A percentile compares a stretch with the other conserved stretches of the same genome.
Evolutionary conservation across 495 filamentous ascomycete genomes (phyloP).

Genomic region (Neurospora sp.): DNA sequence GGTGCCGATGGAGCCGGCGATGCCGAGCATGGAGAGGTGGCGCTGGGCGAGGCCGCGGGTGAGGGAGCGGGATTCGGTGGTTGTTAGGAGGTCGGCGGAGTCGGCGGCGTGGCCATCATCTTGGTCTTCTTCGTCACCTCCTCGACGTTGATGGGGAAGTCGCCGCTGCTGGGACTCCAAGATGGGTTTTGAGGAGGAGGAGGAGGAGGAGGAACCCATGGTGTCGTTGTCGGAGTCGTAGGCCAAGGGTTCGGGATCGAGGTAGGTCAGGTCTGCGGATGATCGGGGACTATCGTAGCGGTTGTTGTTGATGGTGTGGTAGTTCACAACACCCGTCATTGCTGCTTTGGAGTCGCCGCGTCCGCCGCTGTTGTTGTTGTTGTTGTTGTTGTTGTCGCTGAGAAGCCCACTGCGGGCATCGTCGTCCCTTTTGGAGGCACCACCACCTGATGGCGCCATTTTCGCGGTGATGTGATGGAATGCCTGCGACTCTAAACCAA

Average conservation of each 20-base stretch:
- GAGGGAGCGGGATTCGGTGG: conserved; percentile 27
- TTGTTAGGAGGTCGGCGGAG: conserved; percentile 18
- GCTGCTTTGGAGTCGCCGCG: neutral
- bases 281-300: neutral
- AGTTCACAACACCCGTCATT: neutral
- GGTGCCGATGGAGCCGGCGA: conserved; percentile 43
- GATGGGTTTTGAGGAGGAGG: neutral
- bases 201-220: neutral
- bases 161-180: neutral
- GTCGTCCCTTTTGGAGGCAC: neutral
- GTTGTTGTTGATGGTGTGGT: neutral
- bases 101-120: neutral
- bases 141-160: neutral
- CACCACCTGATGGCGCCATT: neutral
- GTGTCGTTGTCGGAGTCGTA: neutral
- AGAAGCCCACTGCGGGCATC: neutral
- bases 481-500: neutral
- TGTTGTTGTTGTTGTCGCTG: neutral
- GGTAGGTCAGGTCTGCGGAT: neutral
- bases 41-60: conserved; percentile 33
- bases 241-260: neutral
- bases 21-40: conserved; percentile 40
- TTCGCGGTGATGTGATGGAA: neutral
- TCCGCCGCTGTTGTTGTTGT: neutral
- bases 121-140: neutral